Evolutionary conservation across 225 moss, liverwort and hornwort genomes (phyloP), one percentile per base, ranked within the genome.

Genomic region (Pleurozium schreberi): DNA sequence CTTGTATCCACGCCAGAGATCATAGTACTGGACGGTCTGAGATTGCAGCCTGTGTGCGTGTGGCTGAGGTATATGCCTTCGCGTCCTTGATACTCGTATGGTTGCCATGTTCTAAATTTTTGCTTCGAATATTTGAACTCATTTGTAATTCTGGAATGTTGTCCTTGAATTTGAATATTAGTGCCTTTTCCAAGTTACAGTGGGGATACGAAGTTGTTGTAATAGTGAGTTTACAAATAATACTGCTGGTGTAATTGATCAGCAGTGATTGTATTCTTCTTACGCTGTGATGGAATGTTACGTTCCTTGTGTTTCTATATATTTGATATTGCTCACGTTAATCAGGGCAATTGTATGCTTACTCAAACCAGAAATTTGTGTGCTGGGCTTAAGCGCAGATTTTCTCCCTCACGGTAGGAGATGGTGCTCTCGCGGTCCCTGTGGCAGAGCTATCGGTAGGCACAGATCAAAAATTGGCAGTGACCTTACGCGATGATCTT

Each of bases 401-500:
- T 58, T 94, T 94, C 84, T 96, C 97, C 77, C 89, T 98, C 73
- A 95, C 96, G 64, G 95, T 96, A 86, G 97, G 95, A 76, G 96
- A 95, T 66, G 93, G 92, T 84, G 86, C 89, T 65, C 96, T 98
- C 82, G 95, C 95, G 86, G 87, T 94, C 42, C 97, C 97, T 95
- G 95, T 98, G 84, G 95, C 97, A 87, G 98, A 97, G 86, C 92
- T 98, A 49, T 97, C 97, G 70, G 94, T 97, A 70, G 98, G 95
- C 87, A 92, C 95, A 80, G 93, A 92, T 89, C 96, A 96, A 91
- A 94, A 91, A 90, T 91, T 95, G 47, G 80, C 86, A 33, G 95
- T 98, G 84, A 95, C 92, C 71, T 92, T 97, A 71, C 94, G 95
- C n/a, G 97, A 98, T 94, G 94, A 95, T 88, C 95, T 96, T 90